phyloP scores from a whole-genome alignment of 345 rosid genomes.

The Eutrema heterophyllum region DNA sequence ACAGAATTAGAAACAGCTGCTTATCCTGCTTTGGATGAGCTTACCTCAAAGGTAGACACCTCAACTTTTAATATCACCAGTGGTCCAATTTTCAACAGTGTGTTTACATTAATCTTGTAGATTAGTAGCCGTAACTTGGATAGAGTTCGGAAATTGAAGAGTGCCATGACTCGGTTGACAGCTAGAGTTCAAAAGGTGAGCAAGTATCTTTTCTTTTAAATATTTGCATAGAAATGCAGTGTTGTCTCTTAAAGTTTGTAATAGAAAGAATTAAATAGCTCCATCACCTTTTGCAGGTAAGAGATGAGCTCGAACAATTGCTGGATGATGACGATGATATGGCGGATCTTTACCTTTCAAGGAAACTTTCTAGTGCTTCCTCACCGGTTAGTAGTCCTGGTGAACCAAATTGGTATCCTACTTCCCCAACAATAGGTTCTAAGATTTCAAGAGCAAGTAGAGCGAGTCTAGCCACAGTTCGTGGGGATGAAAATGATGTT shows the following conservation, averaged over 20 bases:
- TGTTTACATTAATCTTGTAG: conserved; percentile 35
- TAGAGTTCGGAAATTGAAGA: conserved; percentile 92
- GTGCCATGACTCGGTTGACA: conserved; percentile 93
- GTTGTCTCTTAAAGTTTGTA: background rate
- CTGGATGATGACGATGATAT: conserved; percentile 98
- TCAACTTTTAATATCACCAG: background rate
- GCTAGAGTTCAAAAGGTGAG: conserved; percentile 93
- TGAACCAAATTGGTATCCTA: conserved; percentile 66
- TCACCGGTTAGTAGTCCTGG: conserved; percentile 73
- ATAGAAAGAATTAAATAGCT: background rate
- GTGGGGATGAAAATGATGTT: conserved; percentile 91
- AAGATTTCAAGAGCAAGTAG: conserved; percentile 93
- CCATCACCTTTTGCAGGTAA: conserved; percentile 47
- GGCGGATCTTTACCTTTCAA: conserved; percentile 94
- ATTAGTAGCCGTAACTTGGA: conserved; percentile 96
- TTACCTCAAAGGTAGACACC: conserved; percentile 78
- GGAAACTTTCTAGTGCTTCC: conserved; percentile 64
- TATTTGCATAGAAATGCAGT: background rate
- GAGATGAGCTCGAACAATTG: conserved; percentile 93
- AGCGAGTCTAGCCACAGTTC: conserved; percentile 74
- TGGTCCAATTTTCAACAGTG: background rate
- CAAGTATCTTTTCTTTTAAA: background rate
- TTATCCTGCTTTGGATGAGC: conserved; percentile 96
- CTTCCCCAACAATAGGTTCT: conserved; percentile 88
- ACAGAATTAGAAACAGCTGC: conserved; percentile 86